Evolutionary conservation across 352 stramenopile genomes (phyloP), one percentile per base, ranked within the genome.

Genomic region (Phytophthora colocasiae): DNA sequence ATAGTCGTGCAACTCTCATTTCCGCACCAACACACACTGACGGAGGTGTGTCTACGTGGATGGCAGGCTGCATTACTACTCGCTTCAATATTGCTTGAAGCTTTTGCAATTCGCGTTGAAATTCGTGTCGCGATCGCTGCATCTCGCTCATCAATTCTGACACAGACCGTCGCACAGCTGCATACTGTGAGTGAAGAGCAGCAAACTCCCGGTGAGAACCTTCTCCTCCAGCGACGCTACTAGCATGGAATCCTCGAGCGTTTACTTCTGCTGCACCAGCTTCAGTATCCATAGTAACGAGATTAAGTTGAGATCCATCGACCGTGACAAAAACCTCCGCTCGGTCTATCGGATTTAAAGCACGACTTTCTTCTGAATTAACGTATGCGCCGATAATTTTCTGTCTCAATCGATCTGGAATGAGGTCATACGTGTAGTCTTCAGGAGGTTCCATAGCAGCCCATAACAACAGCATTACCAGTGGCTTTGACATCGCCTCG

Each of bases 301-400:
- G n/a, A 50, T 58, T 58, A 9, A 48, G 38, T 15, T 58, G 47
- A 34, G 57, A 65, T 12, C 31, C 57, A 36, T 58, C 47, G 5
- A 19, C 47, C 9, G 41, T 48, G 31, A 53, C 57, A 31, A 47
- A 58, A n/a, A 27, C 34, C 19, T 12, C 40, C 38, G n/a, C n/a
- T n/a, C n/a, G n/a, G n/a, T n/a, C n/a, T n/a, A n/a, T n/a, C n/a
- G n/a, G n/a, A n/a, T n/a, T n/a, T n/a, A n/a, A n/a, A n/a, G n/a
- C n/a, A n/a, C n/a, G n/a, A 34, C 57, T 29, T 1, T 46, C 2
- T 12, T 55, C 27, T 6, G 59, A 22, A 49, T 61, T 56, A 7
- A 60, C 7, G 27, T 31, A 31, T n/a, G 26, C 15, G 4, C 10
- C 2, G 12, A 67, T 32, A 43, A 50, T 45, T 44, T 27, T 54